Evolutionary conservation across 345 rosid genomes (phyloP), one percentile per base, ranked within the genome.

Genomic region (Populus simonii): DNA sequence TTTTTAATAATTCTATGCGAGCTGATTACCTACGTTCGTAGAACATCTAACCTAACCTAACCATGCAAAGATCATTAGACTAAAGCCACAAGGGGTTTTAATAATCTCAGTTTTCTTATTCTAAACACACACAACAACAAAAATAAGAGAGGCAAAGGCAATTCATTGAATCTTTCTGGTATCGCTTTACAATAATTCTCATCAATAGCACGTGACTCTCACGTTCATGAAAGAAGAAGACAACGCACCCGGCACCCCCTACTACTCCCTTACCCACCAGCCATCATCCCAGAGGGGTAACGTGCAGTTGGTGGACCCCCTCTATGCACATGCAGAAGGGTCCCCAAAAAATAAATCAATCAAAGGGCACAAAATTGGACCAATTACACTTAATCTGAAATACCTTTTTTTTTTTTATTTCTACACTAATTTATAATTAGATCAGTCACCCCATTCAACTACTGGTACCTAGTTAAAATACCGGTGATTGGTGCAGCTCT

Each of bases 181-280:
- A 0, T 23, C 15, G 20, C 72, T 18, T 22, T 23, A 8, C 33
- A 70, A 45, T 45, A 45, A 45, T 45, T 70, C 55, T 41, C 25
- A 45, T 3, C 4, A 3, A 74, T 5, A 25, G 70, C 77, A 74
- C 77, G 77, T 74, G 77, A 63, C 43, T 43, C 70, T 74, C 77
- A 41, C 76, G 70, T 62, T 25, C 69, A 8, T 25, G 39, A 38
- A 22, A 61, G 76, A 74, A 27, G 8, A 65, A 7, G 77, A 17
- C 59, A n/a, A 6, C 47, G 12, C 47, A 43, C 47, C 15, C 47
- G 15, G 47, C 47, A 43, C 47, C 47, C 41, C 20, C 18, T 20
- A 16, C 33, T 25, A 2, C 35, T 12, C 11, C 15, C 63, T n/a
- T 3, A 10, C 49, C 68, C 23, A 70, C 73, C 61, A 23, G 7